Evolutionary conservation across 2,329 filamentous ascomycete genomes (phyloP).

Genomic region (Iodosphaeria phyllophila): DNA sequence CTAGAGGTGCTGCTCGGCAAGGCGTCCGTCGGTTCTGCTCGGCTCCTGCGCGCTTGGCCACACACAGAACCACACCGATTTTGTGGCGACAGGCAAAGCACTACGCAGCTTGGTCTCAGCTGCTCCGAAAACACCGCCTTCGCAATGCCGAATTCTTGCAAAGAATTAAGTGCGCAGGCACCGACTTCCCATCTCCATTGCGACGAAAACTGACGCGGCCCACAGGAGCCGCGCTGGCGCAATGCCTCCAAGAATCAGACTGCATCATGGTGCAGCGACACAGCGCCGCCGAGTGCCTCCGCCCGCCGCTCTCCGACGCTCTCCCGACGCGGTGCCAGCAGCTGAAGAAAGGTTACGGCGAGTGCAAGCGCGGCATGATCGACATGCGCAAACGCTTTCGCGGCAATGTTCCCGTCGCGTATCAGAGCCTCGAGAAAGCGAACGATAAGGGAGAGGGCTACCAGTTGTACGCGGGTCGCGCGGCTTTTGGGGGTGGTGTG

Average conservation of each 20-base stretch:
- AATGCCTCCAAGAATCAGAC: conserved; percentile 91
- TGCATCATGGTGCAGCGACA: conserved; percentile 89
- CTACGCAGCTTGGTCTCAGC: too few species aligned
- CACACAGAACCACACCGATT: too few species aligned
- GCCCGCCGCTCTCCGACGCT: conserved; percentile 59
- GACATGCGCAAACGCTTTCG: conserved; percentile 98
- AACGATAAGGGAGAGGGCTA: conserved; percentile 39
- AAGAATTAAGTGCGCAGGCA: conserved; percentile 69
- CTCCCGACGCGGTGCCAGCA: conserved; percentile 83
- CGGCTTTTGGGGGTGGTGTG: conserved; percentile 45
- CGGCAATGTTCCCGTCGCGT: conserved; percentile 71
- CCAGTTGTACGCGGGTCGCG: conserved; percentile 64
- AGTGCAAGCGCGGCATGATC: conserved; percentile 90
- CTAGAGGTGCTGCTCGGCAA: too few species aligned
- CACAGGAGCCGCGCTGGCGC: conserved; percentile 72
- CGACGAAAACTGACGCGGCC: neutral
- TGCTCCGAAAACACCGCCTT: conserved; percentile 1
- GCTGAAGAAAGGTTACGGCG: conserved; percentile 77
- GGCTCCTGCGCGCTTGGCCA: too few species aligned
- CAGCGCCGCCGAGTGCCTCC: conserved; percentile 72
- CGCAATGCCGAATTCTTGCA: conserved; percentile 85
- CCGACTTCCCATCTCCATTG: neutral
- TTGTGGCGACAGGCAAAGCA: too few species aligned
- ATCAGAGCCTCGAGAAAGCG: conserved; percentile 40
- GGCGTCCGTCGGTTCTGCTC: too few species aligned